Evolutionary conservation across 2,329 filamentous ascomycete species (phyloP).

Genomic region (Aspergillus texensis): DNA sequence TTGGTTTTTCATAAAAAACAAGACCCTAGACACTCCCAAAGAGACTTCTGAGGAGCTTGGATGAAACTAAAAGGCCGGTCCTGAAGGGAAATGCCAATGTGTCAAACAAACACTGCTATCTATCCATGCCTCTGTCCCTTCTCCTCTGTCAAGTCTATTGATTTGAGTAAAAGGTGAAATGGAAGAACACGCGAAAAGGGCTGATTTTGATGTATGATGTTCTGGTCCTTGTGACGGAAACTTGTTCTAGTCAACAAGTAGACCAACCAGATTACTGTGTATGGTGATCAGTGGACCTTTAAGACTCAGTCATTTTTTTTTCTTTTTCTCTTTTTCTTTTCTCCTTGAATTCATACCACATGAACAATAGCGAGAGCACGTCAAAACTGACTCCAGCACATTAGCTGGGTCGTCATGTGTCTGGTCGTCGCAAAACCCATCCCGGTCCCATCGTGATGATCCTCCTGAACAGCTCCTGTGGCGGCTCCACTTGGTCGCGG

Average conservation of each 20-base stretch:
- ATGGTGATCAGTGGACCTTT: neutral
- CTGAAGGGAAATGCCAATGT: neutral
- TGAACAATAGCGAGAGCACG: neutral
- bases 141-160: neutral
- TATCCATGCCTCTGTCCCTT: neutral
- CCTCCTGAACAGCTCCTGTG: constrained; percentile 3
- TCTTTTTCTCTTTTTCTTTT: neutral
- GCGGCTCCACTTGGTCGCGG: neutral
- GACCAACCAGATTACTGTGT: too few relatives aligned
- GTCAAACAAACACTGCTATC: neutral
- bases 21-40: neutral
- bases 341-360: neutral
- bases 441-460: neutral
- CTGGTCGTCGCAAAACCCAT: neutral
- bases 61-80: neutral
- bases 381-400: neutral
- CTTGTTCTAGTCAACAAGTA: neutral
- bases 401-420: neutral
- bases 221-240: neutral
- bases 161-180: neutral
- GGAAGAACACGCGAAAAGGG: neutral
- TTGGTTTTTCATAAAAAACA: neutral
- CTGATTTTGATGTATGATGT: neutral
- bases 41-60: neutral
- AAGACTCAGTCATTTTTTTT: neutral